Percentiles rank a stretch among this genome's conserved stretches.
These are phyloP conservation scores for Ceratocystiopsis brevicomis DNA, from an alignment of 2,329 filamentous ascomycete species.

Conservation along the genomic window DNA sequence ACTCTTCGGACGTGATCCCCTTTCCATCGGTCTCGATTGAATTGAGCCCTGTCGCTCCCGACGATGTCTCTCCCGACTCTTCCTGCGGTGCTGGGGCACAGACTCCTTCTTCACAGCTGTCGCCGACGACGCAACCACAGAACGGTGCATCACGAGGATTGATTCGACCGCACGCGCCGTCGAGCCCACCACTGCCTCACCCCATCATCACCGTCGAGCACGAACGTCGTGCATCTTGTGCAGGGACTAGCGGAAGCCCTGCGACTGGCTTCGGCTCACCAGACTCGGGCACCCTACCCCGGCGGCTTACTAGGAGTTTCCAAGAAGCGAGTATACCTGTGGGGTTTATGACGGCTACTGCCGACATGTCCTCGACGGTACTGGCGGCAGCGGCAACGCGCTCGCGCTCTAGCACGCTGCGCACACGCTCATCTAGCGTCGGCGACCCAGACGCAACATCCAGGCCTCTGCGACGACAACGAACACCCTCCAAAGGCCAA, in stretches of 20 bases:
- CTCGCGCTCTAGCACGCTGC: background rate
- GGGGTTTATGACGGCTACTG: slow-evolving; percentile 29
- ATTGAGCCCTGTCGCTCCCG: slow-evolving; percentile 1
- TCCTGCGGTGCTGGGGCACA: background rate
- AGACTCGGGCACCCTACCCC: slow-evolving; percentile 1
- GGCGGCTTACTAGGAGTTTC: slow-evolving; percentile 16
- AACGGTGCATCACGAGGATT: background rate
- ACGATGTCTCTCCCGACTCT: background rate
- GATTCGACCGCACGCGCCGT: background rate
- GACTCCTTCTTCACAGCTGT: no score
- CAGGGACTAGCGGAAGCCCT: slow-evolving; percentile 4
- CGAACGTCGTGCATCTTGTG: slow-evolving; percentile 7
- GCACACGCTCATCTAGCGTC: slow-evolving; percentile 2
- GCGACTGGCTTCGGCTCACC: no score
- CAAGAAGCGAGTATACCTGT: slow-evolving; percentile 26
- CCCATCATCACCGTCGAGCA: slow-evolving; percentile 1
- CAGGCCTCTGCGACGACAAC: background rate
- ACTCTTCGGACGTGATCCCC: slow-evolving; percentile 1
- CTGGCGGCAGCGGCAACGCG: slow-evolving; percentile 8
- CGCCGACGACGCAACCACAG: background rate
- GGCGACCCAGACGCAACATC: slow-evolving; percentile 2
- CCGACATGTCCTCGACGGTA: slow-evolving; percentile 25
- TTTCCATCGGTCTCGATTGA: slow-evolving; percentile 1
- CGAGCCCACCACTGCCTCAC: no score
- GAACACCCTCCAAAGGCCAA: background rate